A percentile compares a stretch with the other conserved stretches of the same genome.
phyloP scores from a whole-genome alignment of 108 stramenopile species.

The Seminavis robusta region DNA sequence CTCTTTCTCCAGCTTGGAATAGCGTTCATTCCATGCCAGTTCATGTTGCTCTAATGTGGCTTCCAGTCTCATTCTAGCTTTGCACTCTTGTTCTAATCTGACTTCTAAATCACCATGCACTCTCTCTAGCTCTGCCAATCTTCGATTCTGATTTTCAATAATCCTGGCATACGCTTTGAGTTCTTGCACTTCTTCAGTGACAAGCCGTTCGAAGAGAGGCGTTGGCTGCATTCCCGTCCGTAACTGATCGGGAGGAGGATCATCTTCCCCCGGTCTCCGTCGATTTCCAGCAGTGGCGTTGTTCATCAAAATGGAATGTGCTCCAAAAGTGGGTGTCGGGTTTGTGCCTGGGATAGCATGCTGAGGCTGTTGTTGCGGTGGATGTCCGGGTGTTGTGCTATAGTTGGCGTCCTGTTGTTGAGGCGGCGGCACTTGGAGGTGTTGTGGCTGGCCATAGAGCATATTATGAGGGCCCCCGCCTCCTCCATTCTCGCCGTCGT shows the following conservation, averaged over 20 bases:
- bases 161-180: conserved; percentile 45
- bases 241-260: conserved; percentile 3
- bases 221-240: conserved; percentile 34
- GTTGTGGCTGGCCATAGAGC: no score
- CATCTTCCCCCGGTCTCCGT: not conserved
- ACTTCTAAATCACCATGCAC: conserved; percentile 44
- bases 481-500: no score
- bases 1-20: conserved; percentile 34
- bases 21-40: conserved; percentile 40
- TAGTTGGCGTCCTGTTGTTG: no score
- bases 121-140: conserved; percentile 38
- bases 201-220: conserved; percentile 58
- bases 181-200: conserved; percentile 60
- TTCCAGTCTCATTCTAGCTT: conserved; percentile 39
- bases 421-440: no score
- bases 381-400: not conserved
- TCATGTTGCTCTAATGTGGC: conserved; percentile 45
- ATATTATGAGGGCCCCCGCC: no score
- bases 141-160: conserved; percentile 47
- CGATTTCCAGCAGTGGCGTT: not conserved
- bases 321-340: not conserved
- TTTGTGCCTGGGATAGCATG: not conserved
- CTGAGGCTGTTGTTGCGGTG: not conserved
- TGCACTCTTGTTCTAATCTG: conserved; percentile 40
- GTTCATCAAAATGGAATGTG: not conserved